Conservation (phyloP, 2,329 filamentous ascomycete species). For the Gaeumannomyces sp. region DNA sequence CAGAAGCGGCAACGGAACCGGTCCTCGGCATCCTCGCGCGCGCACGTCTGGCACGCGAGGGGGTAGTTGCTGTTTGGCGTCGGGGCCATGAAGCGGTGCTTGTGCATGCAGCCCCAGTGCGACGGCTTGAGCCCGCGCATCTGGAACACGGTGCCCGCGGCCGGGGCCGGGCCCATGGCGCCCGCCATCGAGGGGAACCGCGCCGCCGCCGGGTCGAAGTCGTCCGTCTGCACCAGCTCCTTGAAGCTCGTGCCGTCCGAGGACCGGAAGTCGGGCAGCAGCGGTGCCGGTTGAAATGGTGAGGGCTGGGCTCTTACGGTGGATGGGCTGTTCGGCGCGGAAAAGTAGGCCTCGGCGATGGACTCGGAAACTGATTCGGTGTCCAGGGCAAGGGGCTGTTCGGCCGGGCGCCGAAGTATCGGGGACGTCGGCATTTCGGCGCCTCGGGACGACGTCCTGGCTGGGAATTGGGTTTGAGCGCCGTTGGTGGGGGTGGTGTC, state of each 20-base stretch:
- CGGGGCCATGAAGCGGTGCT: conserved; percentile 41
- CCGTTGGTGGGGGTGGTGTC: conserved; percentile 4
- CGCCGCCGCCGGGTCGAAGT: conserved; percentile 7
- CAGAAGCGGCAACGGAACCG: conserved; percentile 46
- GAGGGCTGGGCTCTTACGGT: neutral
- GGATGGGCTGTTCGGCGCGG: neutral
- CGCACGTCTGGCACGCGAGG: conserved; percentile 48
- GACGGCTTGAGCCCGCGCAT: conserved; percentile 33
- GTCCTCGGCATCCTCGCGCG: conserved; percentile 35
- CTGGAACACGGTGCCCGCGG: conserved; percentile 32
- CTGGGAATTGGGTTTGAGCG: conserved; percentile 20
- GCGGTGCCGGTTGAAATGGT: neutral
- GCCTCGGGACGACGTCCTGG: conserved; percentile 25
- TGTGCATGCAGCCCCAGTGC: conserved; percentile 40
- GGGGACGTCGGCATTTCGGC: neutral
- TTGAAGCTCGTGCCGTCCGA: conserved; percentile 7
- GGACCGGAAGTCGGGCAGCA: neutral
- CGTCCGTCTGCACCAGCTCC: conserved; percentile 8
- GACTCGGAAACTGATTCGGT: neutral
- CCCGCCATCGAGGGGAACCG: conserved; percentile 7
- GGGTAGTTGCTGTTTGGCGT: conserved; percentile 43
- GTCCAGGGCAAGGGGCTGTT: neutral
- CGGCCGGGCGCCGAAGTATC: neutral
- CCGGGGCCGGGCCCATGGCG: neutral
- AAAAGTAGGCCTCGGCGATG: neutral